A percentile compares a stretch with the other conserved stretches of the same genome.
These are phyloP conservation scores for Dictyostelium brefeldianum DNA, from an alignment of 78 protist species.

Conservation along the genomic window DNA sequence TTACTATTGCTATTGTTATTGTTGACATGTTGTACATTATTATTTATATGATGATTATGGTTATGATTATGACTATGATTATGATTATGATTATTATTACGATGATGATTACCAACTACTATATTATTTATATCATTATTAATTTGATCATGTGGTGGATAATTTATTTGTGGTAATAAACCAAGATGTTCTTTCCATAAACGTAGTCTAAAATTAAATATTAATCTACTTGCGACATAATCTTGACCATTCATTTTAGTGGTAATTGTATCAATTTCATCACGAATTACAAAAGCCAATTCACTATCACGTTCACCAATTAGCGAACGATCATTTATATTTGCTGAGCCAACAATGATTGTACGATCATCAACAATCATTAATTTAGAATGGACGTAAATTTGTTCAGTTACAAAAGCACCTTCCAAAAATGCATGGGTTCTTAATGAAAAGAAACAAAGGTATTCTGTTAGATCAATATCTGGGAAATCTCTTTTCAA, in stretches of 20 bases:
- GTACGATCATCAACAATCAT: conserved; percentile 92
- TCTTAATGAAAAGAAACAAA: conserved; percentile 71
- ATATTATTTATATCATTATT: conserved; percentile 7
- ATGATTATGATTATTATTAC: background rate
- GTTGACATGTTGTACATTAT: background rate
- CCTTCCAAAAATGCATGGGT: conserved; percentile 79
- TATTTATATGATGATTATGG: background rate
- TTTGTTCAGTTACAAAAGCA: conserved; percentile 66
- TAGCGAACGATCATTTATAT: conserved; percentile 91
- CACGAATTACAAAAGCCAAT: conserved; percentile 64
- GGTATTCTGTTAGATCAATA: conserved; percentile 70
- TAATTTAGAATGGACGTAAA: conserved; percentile 93
- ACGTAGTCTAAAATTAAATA: conserved; percentile 62
- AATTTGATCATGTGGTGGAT: conserved; percentile 32
- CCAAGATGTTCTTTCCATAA: conserved; percentile 84
- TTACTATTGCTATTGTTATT: background rate
- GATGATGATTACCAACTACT: background rate
- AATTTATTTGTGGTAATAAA: conserved; percentile 52
- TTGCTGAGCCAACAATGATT: conserved; percentile 93
- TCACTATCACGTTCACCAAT: conserved; percentile 80
- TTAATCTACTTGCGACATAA: conserved; percentile 41
- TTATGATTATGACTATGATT: background rate
- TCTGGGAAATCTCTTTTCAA: conserved; percentile 69
- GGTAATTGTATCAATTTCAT: conserved; percentile 51
- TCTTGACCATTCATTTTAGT: conserved; percentile 82